Conservation (phyloP, 768 basidiomycete genomes). For the Phanerochaete carnosa region DNA sequence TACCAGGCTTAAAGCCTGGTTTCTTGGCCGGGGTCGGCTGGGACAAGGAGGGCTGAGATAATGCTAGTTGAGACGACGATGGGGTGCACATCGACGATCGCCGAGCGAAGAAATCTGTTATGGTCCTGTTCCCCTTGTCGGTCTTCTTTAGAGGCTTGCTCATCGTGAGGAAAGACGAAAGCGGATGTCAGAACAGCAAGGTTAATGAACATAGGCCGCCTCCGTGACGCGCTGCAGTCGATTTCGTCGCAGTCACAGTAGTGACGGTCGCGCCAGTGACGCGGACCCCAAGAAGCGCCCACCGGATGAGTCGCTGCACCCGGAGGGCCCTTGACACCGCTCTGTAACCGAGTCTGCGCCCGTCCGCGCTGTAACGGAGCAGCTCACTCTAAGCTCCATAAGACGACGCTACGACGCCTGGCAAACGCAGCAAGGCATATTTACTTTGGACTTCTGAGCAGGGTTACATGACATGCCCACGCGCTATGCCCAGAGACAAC, state of each 20-base stretch:
- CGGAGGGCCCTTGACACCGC: not conserved
- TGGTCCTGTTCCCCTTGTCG: slow-evolving; percentile 19
- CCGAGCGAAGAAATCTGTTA: slow-evolving; percentile 48
- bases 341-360: not conserved
- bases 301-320: not conserved
- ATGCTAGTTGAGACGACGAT: slow-evolving; percentile 18
- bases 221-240: not conserved
- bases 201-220: not conserved
- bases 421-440: too few species aligned
- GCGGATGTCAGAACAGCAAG: not conserved
- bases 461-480: slow-evolving; percentile 27
- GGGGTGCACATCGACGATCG: slow-evolving; percentile 20
- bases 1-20: not conserved
- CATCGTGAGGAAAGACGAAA: slow-evolving; percentile 9
- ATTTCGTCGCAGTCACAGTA: not conserved
- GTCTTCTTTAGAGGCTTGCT: slow-evolving; percentile 12
- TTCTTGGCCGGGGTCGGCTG: not conserved
- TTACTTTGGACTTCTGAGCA: not conserved
- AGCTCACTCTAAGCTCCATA: not conserved
- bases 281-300: not conserved
- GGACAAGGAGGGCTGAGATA: slow-evolving; percentile 10
- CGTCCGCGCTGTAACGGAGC: not conserved
- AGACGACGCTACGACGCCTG: not conserved
- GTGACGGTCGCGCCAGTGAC: not conserved
- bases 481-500: slow-evolving; percentile 29